Base-by-base conservation (phyloP, 2,329 filamentous ascomycete species). In the Trichoderma koningiopsis region DNA sequence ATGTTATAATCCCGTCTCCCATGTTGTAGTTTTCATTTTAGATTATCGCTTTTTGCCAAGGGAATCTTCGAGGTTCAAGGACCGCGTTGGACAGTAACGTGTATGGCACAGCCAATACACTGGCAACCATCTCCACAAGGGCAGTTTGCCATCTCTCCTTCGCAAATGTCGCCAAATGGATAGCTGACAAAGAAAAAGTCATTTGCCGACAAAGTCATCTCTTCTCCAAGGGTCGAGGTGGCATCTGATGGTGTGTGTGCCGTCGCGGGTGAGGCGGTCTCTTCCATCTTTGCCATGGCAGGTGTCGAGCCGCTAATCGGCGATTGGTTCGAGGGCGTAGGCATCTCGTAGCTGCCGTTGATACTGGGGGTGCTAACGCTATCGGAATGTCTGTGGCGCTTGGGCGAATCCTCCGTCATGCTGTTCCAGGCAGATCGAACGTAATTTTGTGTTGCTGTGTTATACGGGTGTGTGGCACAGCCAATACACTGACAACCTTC, bases 391-490 rank as follows among this genome's bases (percentile, higher is more conserved):
- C 53, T 68, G 22, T 73, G 72, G 62, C 62, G 64, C 37, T 70
- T 74, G 43, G 69, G 73, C 6, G 76, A 55, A 47, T 82, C 80
- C 33, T 81, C 79, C 71, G 74, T 73, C 80, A 82, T 82, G 64
- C 74, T 79, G 58, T 79, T 78, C 77, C 79, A 83, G 1, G 84
- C 84, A 7, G 84, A 85, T 63, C 84, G 81, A 3, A 89, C 82
- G 69, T 83, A 83, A 61, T 81, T 82, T 71, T 82, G 85, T 62
- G 87, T 91, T 27, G 88, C 86, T 8, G 87, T 83, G 72, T 92
- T 92, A 74, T 89, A 90, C 14, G 90, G 88, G 76, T 92, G 89
- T 2, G 87, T 87, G 5, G 88, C 84, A 75, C 90, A 92, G 13
- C 89, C 90, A 43, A 92, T 81, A 75, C 90, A 92, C 72, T 89